Evolutionary conservation across 2,329 filamentous ascomycete species (phyloP), one percentile per base, ranked within the genome.

Genomic region (Xylaria sp.): DNA sequence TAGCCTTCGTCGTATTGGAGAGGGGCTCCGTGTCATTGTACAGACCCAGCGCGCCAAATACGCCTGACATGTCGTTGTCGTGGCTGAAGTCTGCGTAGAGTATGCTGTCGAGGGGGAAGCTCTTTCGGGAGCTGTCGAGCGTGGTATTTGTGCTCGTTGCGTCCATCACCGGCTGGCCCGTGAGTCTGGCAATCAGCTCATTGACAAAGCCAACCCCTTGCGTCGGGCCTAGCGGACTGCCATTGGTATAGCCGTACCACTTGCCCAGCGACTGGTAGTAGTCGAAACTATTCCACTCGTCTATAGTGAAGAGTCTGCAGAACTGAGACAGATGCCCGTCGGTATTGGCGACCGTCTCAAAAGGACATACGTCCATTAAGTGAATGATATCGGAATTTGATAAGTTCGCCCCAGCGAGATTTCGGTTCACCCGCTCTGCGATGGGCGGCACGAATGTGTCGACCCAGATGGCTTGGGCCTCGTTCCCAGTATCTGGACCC

Each of bases 21-120:
- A 91, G 81, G 12, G 85, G 82, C 15, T 78, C 76, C 0, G 89
- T 93, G 52, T 80, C 81, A 73, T 94, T 92, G 81, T 94, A 97
- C 32, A 97, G 82, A 0, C 94, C 92, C 72, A 98, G 78, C 0
- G 94, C 93, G 5, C 89, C 89, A 77, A 92, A 92, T 7, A 97
- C 89, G 8, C 87, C 87, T 37, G 88, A 89, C 89, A 98, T 94
- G 77, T 92, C 90, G 79, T 97, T 97, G 81, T 98, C 94, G 80
- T 98, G 94, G 71, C 90, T 93, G 78, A 98, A 97, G 80, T 98
- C 94, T 0, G 93, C 94, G 76, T 97, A 98, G 1, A 97, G 81
- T 12, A 82, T 82, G 52, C 83, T 81, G 70, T 87, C 85, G 0
- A 97, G 82, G 0, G 94, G 94, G 76, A 97, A 98, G 0, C 92